Base-by-base conservation (phyloP, 495 filamentous ascomycete genomes). In the Aspergillus ostianus region DNA sequence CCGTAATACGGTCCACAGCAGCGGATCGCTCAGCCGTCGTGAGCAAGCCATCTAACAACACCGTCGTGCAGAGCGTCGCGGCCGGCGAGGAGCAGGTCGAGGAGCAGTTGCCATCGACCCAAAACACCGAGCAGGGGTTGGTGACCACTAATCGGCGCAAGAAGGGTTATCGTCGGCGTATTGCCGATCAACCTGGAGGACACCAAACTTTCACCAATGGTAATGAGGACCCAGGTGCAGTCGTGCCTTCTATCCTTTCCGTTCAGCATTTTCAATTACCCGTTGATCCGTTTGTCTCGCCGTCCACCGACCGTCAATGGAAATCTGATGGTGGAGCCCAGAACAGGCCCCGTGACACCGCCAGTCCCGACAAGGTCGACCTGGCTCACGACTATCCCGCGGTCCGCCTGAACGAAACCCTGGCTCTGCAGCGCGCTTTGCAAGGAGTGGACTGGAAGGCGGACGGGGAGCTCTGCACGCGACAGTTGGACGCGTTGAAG, bases 401-500 rank as follows among this genome's bases (percentile, higher is more conserved):
- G 15, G 30, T 63, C 10, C 64, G 63, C n/a, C 47, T 36, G 18
- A 60, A 52, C 41, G 61, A 61, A 19, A 20, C 59, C 20, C 59
- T 52, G 30, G 60, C 56, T n/a, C 20, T 60, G 23, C 67, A 60
- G 49, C 61, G 29, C 21, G 53, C 57, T 15, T 47, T 56, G 4
- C 72, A 65, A 58, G 52, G 61, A 51, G 68, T 65, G 47, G 80
- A 90, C 55, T 90, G 89, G 83, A 84, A 84, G 53, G 74, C 86
- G 48, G 85, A 85, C 53, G 87, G 88, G 51, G 91, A 96, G 65
- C 77, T 91, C 6, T 97, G 93, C 70, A 84, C 85, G 45, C 88
- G 88, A 70, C 92, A 92, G 64, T 84, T 98, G 51, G 91, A 94
- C 71, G 88, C 88, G 13, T 74, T 97, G 18, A 88, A 90, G 47